Base-by-base conservation (phyloP, 495 filamentous ascomycete species). In the Aspergillus homomorphus region DNA sequence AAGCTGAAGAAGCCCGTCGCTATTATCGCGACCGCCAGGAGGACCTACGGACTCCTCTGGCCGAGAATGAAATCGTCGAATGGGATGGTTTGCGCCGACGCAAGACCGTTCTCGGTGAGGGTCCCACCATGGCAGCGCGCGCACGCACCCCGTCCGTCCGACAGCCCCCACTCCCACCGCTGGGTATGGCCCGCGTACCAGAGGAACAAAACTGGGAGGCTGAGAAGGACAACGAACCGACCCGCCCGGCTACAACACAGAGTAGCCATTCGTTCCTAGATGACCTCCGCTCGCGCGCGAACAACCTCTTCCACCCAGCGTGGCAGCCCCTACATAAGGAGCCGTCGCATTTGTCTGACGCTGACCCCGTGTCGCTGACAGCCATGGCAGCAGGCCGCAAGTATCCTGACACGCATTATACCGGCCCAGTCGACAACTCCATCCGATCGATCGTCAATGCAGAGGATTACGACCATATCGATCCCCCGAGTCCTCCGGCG, bases 21-120 rank as follows among this genome's bases (percentile, higher is more conserved):
- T 80, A 95, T 57, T 85, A 87, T 59, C 85, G 93, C 60, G 93
- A 97, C 59, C 87, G 84, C 53, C 73, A 83, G 54, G 74, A 79
- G 57, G 91, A 95, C 64, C 77, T 75, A 22, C 82, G 96, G 57
- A 83, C 85, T 56, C 86, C 91, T 3, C 85, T 92, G 10, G 80
- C 74, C 41, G 90, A 96, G 61, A 84, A 90, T 56, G 88, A 90
- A 59, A 74, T 85, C 28, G 84, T 90, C 53, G 91, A 98, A 73
- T 98, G 91, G 91, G 94, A 98, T 77, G 94, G 94, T 20, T 77
- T 98, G 56, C 82, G 91, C 62, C 80, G 94, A 58, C 84, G 94
- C 53, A 89, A 85, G 66, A 98, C 94, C 10, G 79, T 87, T 12
- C 56, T 87, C 42, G 79, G 80, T 19, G 79, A 81, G 19, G 76